phyloP scores from a whole-genome alignment of 2,329 filamentous ascomycete genomes.

The Amylocarpus encephaloides region DNA sequence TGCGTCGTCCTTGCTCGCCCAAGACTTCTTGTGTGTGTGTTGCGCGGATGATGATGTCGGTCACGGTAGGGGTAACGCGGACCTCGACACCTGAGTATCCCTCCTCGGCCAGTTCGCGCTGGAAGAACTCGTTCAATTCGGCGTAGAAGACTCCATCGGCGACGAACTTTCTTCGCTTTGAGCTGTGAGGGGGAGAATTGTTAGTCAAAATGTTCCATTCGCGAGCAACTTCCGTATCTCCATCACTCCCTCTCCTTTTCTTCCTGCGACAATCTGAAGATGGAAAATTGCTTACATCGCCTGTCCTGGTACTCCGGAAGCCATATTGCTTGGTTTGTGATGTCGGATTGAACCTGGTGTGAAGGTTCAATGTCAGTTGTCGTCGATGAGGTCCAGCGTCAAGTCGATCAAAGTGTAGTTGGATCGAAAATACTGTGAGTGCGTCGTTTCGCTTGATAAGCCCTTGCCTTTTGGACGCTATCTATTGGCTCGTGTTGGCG shows the following conservation, averaged over 20 bases:
- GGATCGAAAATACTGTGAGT: not conserved
- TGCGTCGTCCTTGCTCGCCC: constrained; percentile 98
- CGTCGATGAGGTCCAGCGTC: constrained; percentile 19
- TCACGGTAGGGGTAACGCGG: constrained; percentile 98
- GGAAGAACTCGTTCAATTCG: constrained; percentile 99
- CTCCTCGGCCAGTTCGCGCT: constrained; percentile 99
- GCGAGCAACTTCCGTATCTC: not conserved
- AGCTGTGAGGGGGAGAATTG: constrained; percentile 44
- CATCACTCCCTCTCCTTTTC: not conserved
- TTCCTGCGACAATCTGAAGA: not conserved
- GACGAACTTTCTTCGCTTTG: constrained; percentile 91
- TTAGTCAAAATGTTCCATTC: not conserved
- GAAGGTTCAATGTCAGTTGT: constrained; percentile 26
- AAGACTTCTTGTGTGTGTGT: constrained; percentile 99
- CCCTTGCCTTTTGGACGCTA: not conserved
- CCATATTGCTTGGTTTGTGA: constrained; percentile 32
- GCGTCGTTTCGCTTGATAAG: not conserved
- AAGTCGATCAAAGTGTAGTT: not conserved
- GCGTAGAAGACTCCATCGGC: constrained; percentile 99
- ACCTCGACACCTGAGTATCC: constrained; percentile 99
- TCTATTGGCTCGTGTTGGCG: not conserved
- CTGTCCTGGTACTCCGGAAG: constrained; percentile 33
- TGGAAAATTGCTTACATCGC: constrained; percentile 30
- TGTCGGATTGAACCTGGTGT: constrained; percentile 26
- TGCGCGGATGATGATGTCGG: constrained; percentile 99